phyloP scores from a whole-genome alignment of 805 yeast genomes.

The Tetrapisispora fleetii region DNA sequence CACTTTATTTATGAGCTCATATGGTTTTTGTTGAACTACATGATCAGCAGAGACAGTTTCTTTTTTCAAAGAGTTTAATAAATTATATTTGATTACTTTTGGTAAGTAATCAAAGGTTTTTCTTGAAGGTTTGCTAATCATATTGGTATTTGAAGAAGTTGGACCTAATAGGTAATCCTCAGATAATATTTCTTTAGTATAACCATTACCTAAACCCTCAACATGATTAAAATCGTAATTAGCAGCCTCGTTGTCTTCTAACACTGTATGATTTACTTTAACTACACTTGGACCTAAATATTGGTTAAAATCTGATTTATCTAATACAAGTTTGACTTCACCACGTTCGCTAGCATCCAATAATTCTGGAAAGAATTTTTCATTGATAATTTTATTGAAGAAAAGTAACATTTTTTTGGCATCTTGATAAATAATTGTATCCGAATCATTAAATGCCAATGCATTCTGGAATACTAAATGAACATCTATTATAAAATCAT shows the following conservation, averaged over 20 bases:
- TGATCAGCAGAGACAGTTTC: conserved; percentile 16
- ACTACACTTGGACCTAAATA: conserved; percentile 9
- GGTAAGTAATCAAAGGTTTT: conserved; percentile 9
- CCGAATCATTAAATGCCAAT: conserved; percentile 62
- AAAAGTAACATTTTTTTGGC: conserved; percentile 49
- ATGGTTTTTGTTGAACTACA: conserved; percentile 15
- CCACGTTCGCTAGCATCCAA: conserved; percentile 25
- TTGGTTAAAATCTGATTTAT: conserved; percentile 23
- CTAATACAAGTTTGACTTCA: conserved; percentile 23
- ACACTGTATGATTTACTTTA: conserved; percentile 8
- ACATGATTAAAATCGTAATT: conserved; percentile 24
- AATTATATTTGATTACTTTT: conserved; percentile 21
- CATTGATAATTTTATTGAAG: conserved; percentile 32
- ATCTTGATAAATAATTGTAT: conserved; percentile 61
- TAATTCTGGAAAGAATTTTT: conserved; percentile 21
- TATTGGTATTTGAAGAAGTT: conserved; percentile 1
- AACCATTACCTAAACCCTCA: conserved; percentile 28
- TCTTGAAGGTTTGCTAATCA: background rate
- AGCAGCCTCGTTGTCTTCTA: conserved; percentile 15
- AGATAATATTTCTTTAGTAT: conserved; percentile 21
- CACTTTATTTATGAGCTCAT: conserved; percentile 16
- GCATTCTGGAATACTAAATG: conserved; percentile 70
- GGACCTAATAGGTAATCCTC: conserved; percentile 26
- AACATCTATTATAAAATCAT: conserved; percentile 49
- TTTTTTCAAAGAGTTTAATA: conserved; percentile 19